Base-by-base conservation (phyloP, 768 basidiomycete species). In the Podaxis pistillaris region DNA sequence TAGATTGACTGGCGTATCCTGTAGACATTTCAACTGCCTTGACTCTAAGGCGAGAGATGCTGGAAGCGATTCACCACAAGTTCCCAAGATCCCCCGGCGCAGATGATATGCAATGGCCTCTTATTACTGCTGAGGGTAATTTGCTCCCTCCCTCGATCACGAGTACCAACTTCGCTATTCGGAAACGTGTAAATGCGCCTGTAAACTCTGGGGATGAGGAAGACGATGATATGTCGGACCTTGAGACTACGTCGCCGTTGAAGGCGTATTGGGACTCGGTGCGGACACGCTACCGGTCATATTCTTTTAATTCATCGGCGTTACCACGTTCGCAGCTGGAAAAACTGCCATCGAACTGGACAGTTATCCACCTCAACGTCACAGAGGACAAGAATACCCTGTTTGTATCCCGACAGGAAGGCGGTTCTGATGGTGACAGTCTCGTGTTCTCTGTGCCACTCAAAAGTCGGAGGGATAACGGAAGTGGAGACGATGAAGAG, bases 361-460 rank as follows among this genome's bases (percentile, higher is more conserved):
- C 87, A 4, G 82, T 94, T 22, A 77, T 97, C 62, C 91, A 89
- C 64, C 86, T 98, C 67, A 90, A 82, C 69, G 81, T 98, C 60
- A 89, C 93, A 0, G 86, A 90, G 1, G 94, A 97, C 68, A 87
- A 86, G 65, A 88, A 84, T 65, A 90, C 91, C 6, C 80, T 98
- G 71, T 89, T 98, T 65, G 75, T 97, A 50, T 87, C 91, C 3
- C 87, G 96, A 15, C 89, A 94, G 67, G 83, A 89, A 24, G 79
- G 83, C 1, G 79, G 78, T 0, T 72, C 74, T 15, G 74, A 73
- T 2, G 66, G 63, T 26, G 67, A 82, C 3, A 91, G 94, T 0
- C 77, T 98, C 26, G 79, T 98, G 12, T 94, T 98, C 73, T 93
- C 91, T 64, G 79, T 98, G 1, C 96, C 97, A 0, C 79, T 98